phyloP scores from a whole-genome alignment of 352 stramenopile species.

The Globisporangium polare region DNA sequence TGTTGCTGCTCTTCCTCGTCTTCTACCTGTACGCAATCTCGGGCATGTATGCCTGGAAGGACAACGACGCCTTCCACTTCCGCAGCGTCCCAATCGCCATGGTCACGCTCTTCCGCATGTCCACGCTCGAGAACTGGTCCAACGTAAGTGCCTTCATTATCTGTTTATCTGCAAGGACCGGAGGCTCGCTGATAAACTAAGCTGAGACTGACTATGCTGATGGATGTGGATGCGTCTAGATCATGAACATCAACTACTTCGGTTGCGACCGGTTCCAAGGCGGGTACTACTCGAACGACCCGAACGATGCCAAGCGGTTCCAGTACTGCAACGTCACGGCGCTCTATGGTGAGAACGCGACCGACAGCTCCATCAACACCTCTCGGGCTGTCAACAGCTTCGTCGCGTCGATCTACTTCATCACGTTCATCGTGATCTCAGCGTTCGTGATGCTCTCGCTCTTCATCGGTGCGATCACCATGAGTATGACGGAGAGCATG shows the following conservation, averaged over 20 bases:
- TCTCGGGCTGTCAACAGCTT: slow-evolving; percentile 46
- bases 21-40: slow-evolving; percentile 91
- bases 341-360: slow-evolving; percentile 51
- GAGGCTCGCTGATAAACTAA: neutral
- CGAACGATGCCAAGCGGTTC: slow-evolving; percentile 27
- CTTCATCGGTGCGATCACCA: slow-evolving; percentile 89
- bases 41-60: slow-evolving; percentile 87
- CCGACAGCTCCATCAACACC: slow-evolving; percentile 27
- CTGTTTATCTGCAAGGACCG: neutral
- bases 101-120: slow-evolving; percentile 82
- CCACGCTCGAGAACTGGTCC: slow-evolving; percentile 79
- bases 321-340: slow-evolving; percentile 64
- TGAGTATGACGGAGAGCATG: slow-evolving; percentile 90
- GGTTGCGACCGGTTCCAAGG: slow-evolving; percentile 59
- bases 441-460: slow-evolving; percentile 89
- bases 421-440: slow-evolving; percentile 87
- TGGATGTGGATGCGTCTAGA: slow-evolving; percentile 22
- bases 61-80: slow-evolving; percentile 87
- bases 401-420: slow-evolving; percentile 68
- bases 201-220: neutral
- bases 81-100: slow-evolving; percentile 74
- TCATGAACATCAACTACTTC: slow-evolving; percentile 85
- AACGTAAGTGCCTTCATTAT: slow-evolving; percentile 33
- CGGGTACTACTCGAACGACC: slow-evolving; percentile 62
- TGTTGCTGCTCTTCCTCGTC: slow-evolving; percentile 81